Evolutionary conservation across 176 grass and related monocot species (phyloP), one percentile per base, ranked within the genome.

Genomic region (Phragmites australis): DNA sequence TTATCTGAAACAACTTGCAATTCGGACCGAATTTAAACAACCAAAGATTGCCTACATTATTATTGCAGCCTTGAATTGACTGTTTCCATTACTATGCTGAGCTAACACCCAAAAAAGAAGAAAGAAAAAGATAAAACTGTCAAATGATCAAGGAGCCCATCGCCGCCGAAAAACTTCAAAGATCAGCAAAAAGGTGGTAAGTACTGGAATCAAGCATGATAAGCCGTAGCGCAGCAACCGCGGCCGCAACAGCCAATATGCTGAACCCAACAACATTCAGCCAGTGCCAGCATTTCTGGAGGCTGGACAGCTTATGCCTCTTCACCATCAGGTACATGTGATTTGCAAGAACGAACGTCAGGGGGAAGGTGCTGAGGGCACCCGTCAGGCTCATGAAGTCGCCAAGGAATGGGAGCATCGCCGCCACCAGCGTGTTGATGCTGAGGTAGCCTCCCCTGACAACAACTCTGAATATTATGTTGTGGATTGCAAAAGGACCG

Each of bases 381-480:
- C 95, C 95, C 0, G 95, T 97, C 81, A 97, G 84, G 83, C 95
- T 97, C 92, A 97, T 97, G 44, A 97, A 97, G 76, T 97, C 95
- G 18, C 89, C 92, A 0, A 97, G 83, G 78, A 97, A 97, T 1
- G 95, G 95, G 23, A 97, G 85, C 86, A 89, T 75, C 0, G 92
- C 95, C 8, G 95, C 95, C 73, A 97, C 88, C 50, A 97, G 74
- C 8, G 92, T 97, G 92, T 91, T 97, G 63, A 97, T 43, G 0
- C 86, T 86, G 4, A 97, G 85, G 74, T 97, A 97, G 46, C 95
- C 95, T 63, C 95, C 95, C 87, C 95, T 87, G 5, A 97, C 95
- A 6, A 71, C 1, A 32, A 94, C 83, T 40, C 95, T 89, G 70
- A 97, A 97, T 22, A 82, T 56, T 25, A 97, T 1, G 41, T 97